Conservation (phyloP, 129 eudicot species). For the Lactuca sativa region DNA sequence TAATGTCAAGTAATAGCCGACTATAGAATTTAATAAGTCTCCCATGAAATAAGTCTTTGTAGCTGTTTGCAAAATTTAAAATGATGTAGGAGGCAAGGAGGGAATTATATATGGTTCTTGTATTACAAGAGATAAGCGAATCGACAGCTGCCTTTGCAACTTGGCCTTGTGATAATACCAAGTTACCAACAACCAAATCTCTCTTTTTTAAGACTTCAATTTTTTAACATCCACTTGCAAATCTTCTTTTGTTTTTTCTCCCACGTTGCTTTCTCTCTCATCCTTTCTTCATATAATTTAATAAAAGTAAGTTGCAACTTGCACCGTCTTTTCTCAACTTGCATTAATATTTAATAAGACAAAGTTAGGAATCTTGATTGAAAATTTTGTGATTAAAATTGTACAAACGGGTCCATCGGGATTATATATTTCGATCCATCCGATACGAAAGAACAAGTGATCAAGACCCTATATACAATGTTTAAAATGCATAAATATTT, state of each 20-base stretch:
- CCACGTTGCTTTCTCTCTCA: not conserved
- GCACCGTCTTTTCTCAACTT: not conserved
- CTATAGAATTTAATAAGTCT: not conserved
- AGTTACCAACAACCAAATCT: not conserved
- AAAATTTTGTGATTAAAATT: not conserved
- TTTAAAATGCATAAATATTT: not conserved
- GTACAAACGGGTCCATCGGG: not conserved
- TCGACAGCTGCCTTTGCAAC: slow-evolving; percentile 5
- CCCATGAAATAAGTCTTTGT: not conserved
- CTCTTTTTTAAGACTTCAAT: not conserved
- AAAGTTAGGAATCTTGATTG: not conserved
- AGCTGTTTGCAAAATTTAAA: not conserved
- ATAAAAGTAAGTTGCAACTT: not conserved
- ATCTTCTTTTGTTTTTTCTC: not conserved
- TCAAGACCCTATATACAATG: not conserved
- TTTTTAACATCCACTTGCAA: not conserved
- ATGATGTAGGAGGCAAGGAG: not conserved
- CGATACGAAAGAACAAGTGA: no score
- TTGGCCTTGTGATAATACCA: not conserved
- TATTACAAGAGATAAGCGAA: slow-evolving; percentile 4
- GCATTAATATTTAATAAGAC: not conserved
- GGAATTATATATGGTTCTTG: not conserved
- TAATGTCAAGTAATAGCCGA: not conserved
- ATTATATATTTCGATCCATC: no score
- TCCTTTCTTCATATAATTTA: not conserved